Evolutionary conservation across 306 rosid species (phyloP).

Genomic region (Astragalus membranaceus): DNA sequence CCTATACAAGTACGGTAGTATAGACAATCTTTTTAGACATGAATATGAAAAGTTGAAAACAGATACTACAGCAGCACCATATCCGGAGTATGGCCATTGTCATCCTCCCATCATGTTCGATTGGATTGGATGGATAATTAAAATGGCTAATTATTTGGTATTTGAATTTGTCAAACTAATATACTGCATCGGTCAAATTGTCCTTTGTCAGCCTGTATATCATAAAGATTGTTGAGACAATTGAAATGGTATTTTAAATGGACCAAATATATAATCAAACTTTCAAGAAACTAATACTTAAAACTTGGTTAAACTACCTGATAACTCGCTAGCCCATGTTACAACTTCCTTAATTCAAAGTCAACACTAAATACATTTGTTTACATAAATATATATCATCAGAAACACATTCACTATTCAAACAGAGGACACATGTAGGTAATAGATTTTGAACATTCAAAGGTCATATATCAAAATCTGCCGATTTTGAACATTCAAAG

Average conservation of each 20-base stretch:
- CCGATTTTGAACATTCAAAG: conserved; percentile 12
- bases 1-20: too few species aligned
- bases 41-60: too few species aligned
- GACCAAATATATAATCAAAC: background rate
- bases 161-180: background rate
- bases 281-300: background rate
- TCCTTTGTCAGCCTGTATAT: background rate
- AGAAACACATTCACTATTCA: background rate
- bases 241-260: background rate
- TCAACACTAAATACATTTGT: background rate
- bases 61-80: too few species aligned
- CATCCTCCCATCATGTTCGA: too few species aligned
- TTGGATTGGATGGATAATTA: too few species aligned
- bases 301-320: background rate
- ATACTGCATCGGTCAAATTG: background rate
- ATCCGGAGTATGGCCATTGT: too few species aligned
- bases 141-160: background rate
- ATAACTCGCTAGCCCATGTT: background rate
- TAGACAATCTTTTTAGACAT: too few species aligned
- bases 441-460: conserved; percentile 8
- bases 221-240: too few species aligned
- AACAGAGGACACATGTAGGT: background rate
- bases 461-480: background rate
- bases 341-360: conserved; percentile 11
- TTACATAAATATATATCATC: background rate